A percentile compares a stretch with the other conserved stretches of the same genome.
These are phyloP conservation scores for Leccinum rimulosum DNA, from an alignment of 768 basidiomycete genomes.

Conservation along the genomic window DNA sequence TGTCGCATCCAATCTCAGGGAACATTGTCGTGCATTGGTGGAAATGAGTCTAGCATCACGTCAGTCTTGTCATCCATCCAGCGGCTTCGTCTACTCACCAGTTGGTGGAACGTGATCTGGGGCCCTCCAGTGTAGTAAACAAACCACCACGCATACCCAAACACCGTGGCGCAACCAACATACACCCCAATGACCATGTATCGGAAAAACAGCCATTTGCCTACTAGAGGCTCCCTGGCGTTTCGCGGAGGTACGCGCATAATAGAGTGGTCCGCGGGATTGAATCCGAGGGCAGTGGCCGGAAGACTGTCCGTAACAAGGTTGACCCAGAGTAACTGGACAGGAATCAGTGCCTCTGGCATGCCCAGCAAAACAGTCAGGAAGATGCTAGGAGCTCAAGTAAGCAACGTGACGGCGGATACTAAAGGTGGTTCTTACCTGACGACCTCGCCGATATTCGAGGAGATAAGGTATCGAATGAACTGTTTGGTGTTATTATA, in stretches of 20 bases:
- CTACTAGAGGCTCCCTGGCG: conserved; percentile 87
- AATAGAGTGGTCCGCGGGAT: conserved; percentile 94
- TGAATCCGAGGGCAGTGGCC: conserved; percentile 96
- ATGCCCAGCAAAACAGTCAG: conserved; percentile 95
- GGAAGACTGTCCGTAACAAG: conserved; percentile 95
- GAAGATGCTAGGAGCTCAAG: conserved; percentile 68
- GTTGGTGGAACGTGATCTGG: conserved; percentile 88
- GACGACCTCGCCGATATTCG: conserved; percentile 97
- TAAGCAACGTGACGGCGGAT: neutral
- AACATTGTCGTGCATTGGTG: conserved; percentile 83
- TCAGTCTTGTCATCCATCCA: conserved; percentile 6
- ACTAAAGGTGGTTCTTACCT: conserved; percentile 37
- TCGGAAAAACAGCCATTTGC: conserved; percentile 92
- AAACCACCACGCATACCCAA: conserved; percentile 99
- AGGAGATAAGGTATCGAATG: conserved; percentile 97
- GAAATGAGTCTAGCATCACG: conserved; percentile 76
- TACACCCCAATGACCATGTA: conserved; percentile 93
- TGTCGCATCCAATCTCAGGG: conserved; percentile 90
- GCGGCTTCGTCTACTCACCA: conserved; percentile 54
- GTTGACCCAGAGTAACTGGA: conserved; percentile 98
- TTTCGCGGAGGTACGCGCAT: conserved; percentile 94
- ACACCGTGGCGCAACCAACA: conserved; percentile 93
- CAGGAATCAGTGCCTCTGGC: conserved; percentile 98
- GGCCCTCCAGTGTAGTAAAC: conserved; percentile 87
- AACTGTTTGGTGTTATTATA: conserved; percentile 99